phyloP scores from a whole-genome alignment of 371 early-diverging fungal genomes.

The Saksenaea oblongispora region DNA sequence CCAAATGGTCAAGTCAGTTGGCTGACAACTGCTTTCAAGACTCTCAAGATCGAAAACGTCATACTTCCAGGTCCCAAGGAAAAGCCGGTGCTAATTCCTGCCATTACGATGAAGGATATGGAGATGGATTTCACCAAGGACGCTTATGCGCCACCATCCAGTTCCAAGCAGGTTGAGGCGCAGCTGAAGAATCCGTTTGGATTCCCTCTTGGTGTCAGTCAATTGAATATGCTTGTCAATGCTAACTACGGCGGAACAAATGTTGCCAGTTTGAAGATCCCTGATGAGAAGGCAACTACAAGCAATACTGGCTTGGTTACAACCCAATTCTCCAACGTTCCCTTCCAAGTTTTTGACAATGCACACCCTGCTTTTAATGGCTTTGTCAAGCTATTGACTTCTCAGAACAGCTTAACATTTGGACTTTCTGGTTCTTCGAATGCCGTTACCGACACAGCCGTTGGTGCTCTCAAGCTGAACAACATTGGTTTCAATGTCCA shows the following conservation, averaged over 20 bases:
- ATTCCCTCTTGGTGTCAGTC: slow-evolving; percentile 55
- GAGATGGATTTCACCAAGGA: slow-evolving; percentile 54
- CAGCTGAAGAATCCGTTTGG: slow-evolving; percentile 59
- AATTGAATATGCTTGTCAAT: slow-evolving; percentile 47
- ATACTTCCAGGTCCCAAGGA: slow-evolving; percentile 30
- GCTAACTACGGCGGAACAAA: slow-evolving; percentile 28
- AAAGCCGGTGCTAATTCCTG: slow-evolving; percentile 19
- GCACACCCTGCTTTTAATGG: slow-evolving; percentile 36
- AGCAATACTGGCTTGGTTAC: slow-evolving; percentile 37
- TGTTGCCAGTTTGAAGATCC: slow-evolving; percentile 51
- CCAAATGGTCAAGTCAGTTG: slow-evolving; percentile 56
- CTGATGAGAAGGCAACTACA: slow-evolving; percentile 50
- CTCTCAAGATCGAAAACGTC: slow-evolving; percentile 53
- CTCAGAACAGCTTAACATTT: slow-evolving; percentile 39
- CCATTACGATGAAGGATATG: slow-evolving; percentile 47
- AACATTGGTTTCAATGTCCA: slow-evolving; percentile 51
- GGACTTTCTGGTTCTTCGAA: slow-evolving; percentile 52
- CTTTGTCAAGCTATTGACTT: slow-evolving; percentile 53
- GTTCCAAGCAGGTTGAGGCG: slow-evolving; percentile 49
- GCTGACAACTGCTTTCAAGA: slow-evolving; percentile 57
- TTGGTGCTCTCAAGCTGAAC: slow-evolving; percentile 50
- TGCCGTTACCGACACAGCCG: slow-evolving; percentile 53
- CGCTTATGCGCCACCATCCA: slow-evolving; percentile 47
- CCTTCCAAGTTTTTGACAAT: slow-evolving; percentile 38
- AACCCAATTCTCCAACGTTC: slow-evolving; percentile 49